phyloP scores from a whole-genome alignment of 768 basidiomycete genomes.

The Exidia glandulosa region DNA sequence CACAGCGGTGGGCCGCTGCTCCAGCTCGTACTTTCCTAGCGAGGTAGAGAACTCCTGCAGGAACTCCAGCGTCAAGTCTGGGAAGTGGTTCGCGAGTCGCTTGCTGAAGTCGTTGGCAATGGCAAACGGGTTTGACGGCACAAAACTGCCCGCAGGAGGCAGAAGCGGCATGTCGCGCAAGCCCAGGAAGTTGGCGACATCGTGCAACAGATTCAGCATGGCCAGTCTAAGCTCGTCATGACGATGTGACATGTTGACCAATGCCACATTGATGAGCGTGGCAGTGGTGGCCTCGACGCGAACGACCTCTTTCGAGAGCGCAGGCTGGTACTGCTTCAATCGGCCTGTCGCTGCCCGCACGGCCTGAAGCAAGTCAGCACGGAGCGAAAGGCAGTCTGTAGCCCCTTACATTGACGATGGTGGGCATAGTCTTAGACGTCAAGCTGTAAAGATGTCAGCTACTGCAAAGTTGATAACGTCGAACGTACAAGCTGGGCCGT shows the following conservation, averaged over 20 bases:
- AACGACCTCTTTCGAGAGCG: slow-evolving; percentile 50
- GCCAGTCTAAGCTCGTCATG: slow-evolving; percentile 71
- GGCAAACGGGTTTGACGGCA: slow-evolving; percentile 53
- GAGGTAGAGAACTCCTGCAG: slow-evolving; percentile 63
- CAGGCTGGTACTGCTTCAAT: slow-evolving; percentile 39
- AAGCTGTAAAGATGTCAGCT: too few species aligned
- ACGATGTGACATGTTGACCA: slow-evolving; percentile 64
- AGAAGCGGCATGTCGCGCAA: neutral
- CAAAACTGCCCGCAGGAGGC: slow-evolving; percentile 42
- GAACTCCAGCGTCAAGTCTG: slow-evolving; percentile 79
- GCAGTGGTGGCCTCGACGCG: slow-evolving; percentile 82
- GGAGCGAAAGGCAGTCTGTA: neutral
- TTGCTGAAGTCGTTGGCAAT: slow-evolving; percentile 62
- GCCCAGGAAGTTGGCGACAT: neutral
- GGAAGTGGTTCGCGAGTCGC: slow-evolving; percentile 58
- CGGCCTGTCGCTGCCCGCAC: slow-evolving; percentile 68
- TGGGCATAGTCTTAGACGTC: neutral
- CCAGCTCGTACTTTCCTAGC: slow-evolving; percentile 26
- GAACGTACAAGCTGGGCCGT: slow-evolving; percentile 59
- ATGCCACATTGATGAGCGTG: slow-evolving; percentile 71
- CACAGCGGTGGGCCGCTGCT: slow-evolving; percentile 59
- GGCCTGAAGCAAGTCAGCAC: slow-evolving; percentile 29
- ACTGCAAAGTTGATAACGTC: too few species aligned
- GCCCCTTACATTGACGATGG: slow-evolving; percentile 53
- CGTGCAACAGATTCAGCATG: slow-evolving; percentile 58